These are phyloP conservation scores for Neopestalotiopsis sp. DNA, from an alignment of 2,329 filamentous ascomycete species.

Conservation along the genomic window DNA sequence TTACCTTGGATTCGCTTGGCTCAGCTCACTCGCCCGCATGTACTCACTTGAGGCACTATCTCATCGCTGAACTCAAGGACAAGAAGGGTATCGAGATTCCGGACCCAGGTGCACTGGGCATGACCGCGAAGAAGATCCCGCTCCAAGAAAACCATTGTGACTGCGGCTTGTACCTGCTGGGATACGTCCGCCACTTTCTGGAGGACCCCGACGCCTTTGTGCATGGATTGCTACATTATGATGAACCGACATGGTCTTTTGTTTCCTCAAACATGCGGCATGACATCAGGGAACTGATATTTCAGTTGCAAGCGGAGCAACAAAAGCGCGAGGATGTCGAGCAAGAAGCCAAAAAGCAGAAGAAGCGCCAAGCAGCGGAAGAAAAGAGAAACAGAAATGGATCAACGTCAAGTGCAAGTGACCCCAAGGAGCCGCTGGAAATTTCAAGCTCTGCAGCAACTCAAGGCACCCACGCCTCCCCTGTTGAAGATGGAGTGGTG, in stretches of 20 bases:
- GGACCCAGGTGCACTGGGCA: constrained; percentile 44
- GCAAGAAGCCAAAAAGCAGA: constrained; percentile 40
- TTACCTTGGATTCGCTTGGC: constrained; percentile 89
- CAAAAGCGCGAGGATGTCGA: constrained; percentile 45
- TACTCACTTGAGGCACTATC: constrained; percentile 74
- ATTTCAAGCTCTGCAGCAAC: neutral
- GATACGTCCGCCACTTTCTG: constrained; percentile 84
- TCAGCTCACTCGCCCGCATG: constrained; percentile 66
- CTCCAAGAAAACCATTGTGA: constrained; percentile 84
- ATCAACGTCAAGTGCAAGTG: constrained; percentile 4
- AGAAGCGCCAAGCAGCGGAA: constrained; percentile 29
- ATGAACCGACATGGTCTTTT: constrained; percentile 58
- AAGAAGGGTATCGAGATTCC: constrained; percentile 51
- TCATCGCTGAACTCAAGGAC: constrained; percentile 72
- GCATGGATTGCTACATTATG: constrained; percentile 65
- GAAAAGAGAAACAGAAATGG: constrained; percentile 16
- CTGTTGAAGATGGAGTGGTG: neutral
- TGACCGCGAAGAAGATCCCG: constrained; percentile 78
- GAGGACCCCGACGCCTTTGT: constrained; percentile 75
- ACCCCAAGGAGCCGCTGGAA: neutral
- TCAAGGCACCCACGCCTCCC: neutral
- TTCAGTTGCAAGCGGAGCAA: constrained; percentile 66
- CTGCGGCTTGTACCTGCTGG: constrained; percentile 86
- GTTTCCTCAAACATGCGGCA: constrained; percentile 64
- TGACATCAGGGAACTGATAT: constrained; percentile 69